Percentiles rank a stretch among this genome's conserved stretches.
These are phyloP conservation scores for Coffea humblotiana DNA, from an alignment of 305 asterid genomes.

Conservation along the genomic window DNA sequence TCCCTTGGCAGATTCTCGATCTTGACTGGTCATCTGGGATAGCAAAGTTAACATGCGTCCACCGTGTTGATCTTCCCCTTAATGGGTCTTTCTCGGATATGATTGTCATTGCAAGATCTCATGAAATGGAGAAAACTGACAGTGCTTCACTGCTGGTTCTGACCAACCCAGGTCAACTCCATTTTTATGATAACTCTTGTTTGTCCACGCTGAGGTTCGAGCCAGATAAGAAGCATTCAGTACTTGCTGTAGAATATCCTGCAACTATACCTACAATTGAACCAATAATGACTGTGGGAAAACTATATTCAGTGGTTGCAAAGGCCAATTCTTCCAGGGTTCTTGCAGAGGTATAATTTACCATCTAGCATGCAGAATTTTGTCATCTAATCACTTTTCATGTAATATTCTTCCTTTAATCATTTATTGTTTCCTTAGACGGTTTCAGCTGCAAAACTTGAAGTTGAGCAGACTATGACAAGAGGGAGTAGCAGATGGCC, in stretches of 20 bases:
- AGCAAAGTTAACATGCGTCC: conserved; percentile 67
- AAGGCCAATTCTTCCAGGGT: conserved; percentile 40
- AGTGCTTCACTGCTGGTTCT: conserved; percentile 62
- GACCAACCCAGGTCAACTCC: conserved; percentile 91
- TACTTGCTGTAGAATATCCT: conserved; percentile 50
- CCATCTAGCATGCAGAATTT: neutral
- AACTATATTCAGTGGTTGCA: conserved; percentile 40
- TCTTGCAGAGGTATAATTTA: conserved; percentile 54
- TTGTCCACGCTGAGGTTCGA: conserved; percentile 63
- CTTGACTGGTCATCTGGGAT: conserved; percentile 96
- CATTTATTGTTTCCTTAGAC: conserved; percentile 52
- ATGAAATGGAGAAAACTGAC: conserved; percentile 43
- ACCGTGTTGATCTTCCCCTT: conserved; percentile 86
- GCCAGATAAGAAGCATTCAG: conserved; percentile 54
- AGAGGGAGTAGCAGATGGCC: conserved; percentile 64
- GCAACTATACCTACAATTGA: conserved; percentile 76
- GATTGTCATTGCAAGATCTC: conserved; percentile 47
- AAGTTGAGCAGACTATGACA: conserved; percentile 34
- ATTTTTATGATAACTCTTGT: conserved; percentile 60
- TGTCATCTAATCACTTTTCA: neutral
- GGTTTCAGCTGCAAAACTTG: conserved; percentile 50
- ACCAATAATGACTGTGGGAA: conserved; percentile 76
- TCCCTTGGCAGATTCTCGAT: conserved; percentile 71
- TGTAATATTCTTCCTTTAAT: conserved; percentile 26
- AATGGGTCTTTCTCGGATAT: conserved; percentile 89